These are phyloP conservation scores for Begonia loranthoides DNA, from an alignment of 306 rosid species.

Conservation along the genomic window DNA sequence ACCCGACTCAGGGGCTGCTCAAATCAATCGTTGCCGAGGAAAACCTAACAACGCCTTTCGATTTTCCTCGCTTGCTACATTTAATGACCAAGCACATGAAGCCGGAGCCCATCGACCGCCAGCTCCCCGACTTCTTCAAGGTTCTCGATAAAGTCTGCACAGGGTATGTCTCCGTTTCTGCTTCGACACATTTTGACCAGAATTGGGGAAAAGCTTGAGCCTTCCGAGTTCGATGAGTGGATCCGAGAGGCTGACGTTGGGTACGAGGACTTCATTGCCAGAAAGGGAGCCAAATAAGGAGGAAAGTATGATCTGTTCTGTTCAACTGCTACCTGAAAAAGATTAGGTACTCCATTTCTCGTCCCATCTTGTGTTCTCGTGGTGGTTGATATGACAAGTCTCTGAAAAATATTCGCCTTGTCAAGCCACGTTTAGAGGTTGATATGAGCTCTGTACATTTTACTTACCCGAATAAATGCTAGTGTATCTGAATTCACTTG, in stretches of 20 bases:
- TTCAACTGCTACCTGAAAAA: too few species aligned
- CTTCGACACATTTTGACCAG: slow-evolving; percentile 90
- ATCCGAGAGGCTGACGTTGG: slow-evolving; percentile 90
- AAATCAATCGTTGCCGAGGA: slow-evolving; percentile 70
- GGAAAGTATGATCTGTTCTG: slow-evolving; percentile 10
- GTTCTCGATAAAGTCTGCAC: slow-evolving; percentile 80
- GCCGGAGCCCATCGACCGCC: slow-evolving; percentile 92
- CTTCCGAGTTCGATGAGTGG: slow-evolving; percentile 95
- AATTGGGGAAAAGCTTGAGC: slow-evolving; percentile 95
- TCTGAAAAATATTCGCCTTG: too few species aligned
- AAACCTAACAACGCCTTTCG: slow-evolving; percentile 68
- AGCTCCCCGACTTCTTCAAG: slow-evolving; percentile 85
- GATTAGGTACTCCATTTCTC: too few species aligned
- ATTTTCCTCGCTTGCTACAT: slow-evolving; percentile 67
- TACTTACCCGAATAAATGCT: too few species aligned
- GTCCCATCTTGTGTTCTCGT: too few species aligned
- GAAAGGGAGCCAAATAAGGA: slow-evolving; percentile 89
- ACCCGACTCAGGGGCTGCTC: slow-evolving; percentile 95
- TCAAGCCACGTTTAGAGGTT: too few species aligned
- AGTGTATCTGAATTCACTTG: too few species aligned
- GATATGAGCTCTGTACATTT: too few species aligned
- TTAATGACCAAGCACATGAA: slow-evolving; percentile 92
- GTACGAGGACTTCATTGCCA: slow-evolving; percentile 88
- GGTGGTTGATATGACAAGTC: too few species aligned
- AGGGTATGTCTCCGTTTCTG: slow-evolving; percentile 62